Conservation (phyloP, 2,329 filamentous ascomycete species). For the Escovopsis weberi region DNA sequence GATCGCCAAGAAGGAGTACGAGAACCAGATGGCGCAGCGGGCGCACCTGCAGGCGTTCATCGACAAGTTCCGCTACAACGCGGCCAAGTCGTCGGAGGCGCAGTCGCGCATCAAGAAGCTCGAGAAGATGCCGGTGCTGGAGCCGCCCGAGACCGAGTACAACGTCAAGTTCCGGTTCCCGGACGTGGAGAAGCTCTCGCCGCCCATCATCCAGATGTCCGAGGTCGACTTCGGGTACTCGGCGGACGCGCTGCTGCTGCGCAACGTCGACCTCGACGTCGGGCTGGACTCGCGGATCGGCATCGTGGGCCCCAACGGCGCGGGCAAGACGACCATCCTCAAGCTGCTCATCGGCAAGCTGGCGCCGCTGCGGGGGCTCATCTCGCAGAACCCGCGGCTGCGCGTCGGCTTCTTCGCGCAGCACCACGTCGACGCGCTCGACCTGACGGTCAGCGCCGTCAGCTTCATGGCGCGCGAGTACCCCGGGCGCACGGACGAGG, state of each 20-base stretch:
- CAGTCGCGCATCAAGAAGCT: slow-evolving; percentile 98
- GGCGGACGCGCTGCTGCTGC: slow-evolving; percentile 66
- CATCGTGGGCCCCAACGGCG: slow-evolving; percentile 98
- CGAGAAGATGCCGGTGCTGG: slow-evolving; percentile 87
- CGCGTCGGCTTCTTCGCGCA: slow-evolving; percentile 95
- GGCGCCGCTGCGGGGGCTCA: slow-evolving; percentile 59
- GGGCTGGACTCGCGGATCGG: slow-evolving; percentile 96
- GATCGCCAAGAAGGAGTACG: slow-evolving; percentile 91
- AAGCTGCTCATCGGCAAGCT: slow-evolving; percentile 92
- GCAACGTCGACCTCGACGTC: slow-evolving; percentile 84
- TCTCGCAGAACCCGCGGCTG: slow-evolving; percentile 76
- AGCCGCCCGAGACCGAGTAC: slow-evolving; percentile 86
- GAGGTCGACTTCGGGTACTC: slow-evolving; percentile 83
- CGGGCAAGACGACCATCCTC: slow-evolving; percentile 95
- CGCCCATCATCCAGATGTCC: slow-evolving; percentile 95
- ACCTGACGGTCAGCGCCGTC: slow-evolving; percentile 77
- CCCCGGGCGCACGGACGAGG: slow-evolving; percentile 84
- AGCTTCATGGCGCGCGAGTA: slow-evolving; percentile 92
- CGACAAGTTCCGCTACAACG: slow-evolving; percentile 99
- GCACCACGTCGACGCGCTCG: slow-evolving; percentile 92
- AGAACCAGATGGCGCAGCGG: slow-evolving; percentile 91
- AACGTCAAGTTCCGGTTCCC: slow-evolving; percentile 95
- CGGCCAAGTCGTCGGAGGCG: slow-evolving; percentile 94
- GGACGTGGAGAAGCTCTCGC: slow-evolving; percentile 92
- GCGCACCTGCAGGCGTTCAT: slow-evolving; percentile 96